A percentile compares a stretch with the other conserved stretches of the same genome.
Conservation (phyloP, 2,329 filamentous ascomycete genomes). For the Monosporascus cannonballus region DNA sequence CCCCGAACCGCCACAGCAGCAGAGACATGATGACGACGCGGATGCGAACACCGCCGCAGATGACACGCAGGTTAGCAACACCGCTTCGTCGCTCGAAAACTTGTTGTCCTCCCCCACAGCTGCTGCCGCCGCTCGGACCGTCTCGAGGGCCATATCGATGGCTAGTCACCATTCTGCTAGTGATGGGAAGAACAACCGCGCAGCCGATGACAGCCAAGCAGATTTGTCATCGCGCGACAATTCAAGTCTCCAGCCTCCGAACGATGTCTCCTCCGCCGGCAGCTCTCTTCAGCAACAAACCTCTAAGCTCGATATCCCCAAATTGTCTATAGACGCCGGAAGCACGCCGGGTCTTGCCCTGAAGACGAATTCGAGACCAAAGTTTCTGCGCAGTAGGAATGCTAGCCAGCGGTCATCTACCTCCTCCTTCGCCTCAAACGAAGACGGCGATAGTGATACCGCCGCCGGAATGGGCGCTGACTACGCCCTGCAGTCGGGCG, state of each 20-base stretch:
- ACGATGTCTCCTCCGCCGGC: constrained; percentile 22
- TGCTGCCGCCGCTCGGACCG: constrained; percentile 43
- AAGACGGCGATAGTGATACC: constrained; percentile 65
- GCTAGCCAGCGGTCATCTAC: constrained; percentile 55
- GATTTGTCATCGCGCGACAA: constrained; percentile 17
- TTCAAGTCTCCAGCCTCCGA: constrained; percentile 23
- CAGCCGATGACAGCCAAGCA: constrained; percentile 12
- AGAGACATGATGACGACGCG: background rate
- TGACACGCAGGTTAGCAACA: constrained; percentile 25
- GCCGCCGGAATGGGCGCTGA: constrained; percentile 65
- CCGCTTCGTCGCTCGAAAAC: constrained; percentile 45
- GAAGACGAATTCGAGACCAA: constrained; percentile 42
- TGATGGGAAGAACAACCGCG: constrained; percentile 6
- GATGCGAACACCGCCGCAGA: constrained; percentile 2
- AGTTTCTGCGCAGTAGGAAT: constrained; percentile 52
- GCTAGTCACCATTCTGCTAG: constrained; percentile 25
- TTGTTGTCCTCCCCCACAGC: constrained; percentile 52
- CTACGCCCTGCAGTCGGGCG: constrained; percentile 76
- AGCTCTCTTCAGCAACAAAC: constrained; percentile 23
- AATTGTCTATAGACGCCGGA: constrained; percentile 35
- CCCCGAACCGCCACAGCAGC: background rate
- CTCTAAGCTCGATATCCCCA: constrained; percentile 27
- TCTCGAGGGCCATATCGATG: constrained; percentile 44
- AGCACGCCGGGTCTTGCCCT: constrained; percentile 42
- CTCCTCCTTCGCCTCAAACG: constrained; percentile 52